Conservation (phyloP, 1,139 yeast species). For the Geotrichum reessii region DNA sequence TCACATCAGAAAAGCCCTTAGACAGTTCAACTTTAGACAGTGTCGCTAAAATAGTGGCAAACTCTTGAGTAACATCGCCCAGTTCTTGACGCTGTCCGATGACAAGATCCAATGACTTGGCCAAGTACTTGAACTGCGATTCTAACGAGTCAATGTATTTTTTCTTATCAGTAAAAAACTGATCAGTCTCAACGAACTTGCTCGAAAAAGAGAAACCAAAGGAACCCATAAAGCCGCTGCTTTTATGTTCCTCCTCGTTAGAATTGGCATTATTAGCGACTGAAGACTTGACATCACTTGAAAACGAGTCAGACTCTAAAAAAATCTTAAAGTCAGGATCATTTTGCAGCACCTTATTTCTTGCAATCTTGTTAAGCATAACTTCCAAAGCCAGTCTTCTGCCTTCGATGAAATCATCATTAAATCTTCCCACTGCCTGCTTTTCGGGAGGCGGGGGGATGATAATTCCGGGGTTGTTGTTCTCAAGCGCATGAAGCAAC, state of each 20-base stretch:
- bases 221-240: constrained; percentile 59
- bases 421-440: constrained; percentile 84
- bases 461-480: constrained; percentile 81
- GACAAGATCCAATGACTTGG: constrained; percentile 67
- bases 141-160: constrained; percentile 69
- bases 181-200: constrained; percentile 71
- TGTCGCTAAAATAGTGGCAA: constrained; percentile 48
- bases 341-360: constrained; percentile 50
- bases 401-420: constrained; percentile 80
- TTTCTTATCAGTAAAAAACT: constrained; percentile 65
- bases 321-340: constrained; percentile 78
- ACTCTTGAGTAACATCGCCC: constrained; percentile 59
- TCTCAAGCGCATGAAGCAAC: constrained; percentile 83
- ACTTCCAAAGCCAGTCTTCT: constrained; percentile 81
- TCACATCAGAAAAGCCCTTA: constrained; percentile 55
- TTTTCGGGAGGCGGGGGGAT: constrained; percentile 98
- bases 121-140: constrained; percentile 60
- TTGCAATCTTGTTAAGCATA: constrained; percentile 70
- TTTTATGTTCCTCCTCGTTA: constrained; percentile 14
- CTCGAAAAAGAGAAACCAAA: constrained; percentile 50
- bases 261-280: constrained; percentile 9
- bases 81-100: constrained; percentile 73
- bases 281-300: constrained; percentile 41
- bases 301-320: constrained; percentile 66
- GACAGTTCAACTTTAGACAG: constrained; percentile 74